Base-by-base conservation (phyloP, 2,329 filamentous ascomycete species). In the Neofusicoccum laricinum region DNA sequence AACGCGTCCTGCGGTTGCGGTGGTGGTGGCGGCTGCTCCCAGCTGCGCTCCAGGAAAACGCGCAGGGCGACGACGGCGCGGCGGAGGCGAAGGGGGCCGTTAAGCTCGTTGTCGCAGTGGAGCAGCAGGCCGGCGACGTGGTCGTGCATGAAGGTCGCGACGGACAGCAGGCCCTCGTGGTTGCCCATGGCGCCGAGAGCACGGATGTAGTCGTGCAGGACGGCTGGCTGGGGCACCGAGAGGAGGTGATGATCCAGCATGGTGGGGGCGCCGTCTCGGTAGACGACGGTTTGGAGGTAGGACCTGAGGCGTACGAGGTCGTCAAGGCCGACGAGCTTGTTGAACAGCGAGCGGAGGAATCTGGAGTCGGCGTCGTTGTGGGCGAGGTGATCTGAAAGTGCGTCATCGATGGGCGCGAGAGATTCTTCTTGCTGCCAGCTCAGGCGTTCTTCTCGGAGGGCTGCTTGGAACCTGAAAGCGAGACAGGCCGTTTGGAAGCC, bases 121-220 rank as follows among this genome's bases (percentile, higher is more conserved):
- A 32, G n/a, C 17, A 58, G 14, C 25, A 64, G 43, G 6, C 19
- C 21, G 8, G 41, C 8, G 2, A 48, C 21, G 21, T 64, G 30
- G 19, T 46, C 50, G 11, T 19, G 34, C 19, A 64, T 38, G 50
- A 64, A 64, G 4, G 34, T 40, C 12, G 62, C 62, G 2, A 43
- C 21, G 15, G 50, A 57, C 88, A 93, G 34, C 72, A 92, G 85
- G 57, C 84, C 86, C 2, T 82, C 76, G 55, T 81, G 80, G 67
- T 91, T 86, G 40, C 83, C 83, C n/a, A 87, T 74, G 61, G 84
- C 82, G 0, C 85, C 89, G 21, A 92, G 77, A 1, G 85, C 82
- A 51, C 87, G 82, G 72, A 92, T 82, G 71, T 90, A 90, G 2
- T 80, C 78, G 68, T 90, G 85, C 1, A 86, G 71, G 41, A 82